Conservation (phyloP, 352 stramenopile species). For the Phytophthora brassicae region DNA sequence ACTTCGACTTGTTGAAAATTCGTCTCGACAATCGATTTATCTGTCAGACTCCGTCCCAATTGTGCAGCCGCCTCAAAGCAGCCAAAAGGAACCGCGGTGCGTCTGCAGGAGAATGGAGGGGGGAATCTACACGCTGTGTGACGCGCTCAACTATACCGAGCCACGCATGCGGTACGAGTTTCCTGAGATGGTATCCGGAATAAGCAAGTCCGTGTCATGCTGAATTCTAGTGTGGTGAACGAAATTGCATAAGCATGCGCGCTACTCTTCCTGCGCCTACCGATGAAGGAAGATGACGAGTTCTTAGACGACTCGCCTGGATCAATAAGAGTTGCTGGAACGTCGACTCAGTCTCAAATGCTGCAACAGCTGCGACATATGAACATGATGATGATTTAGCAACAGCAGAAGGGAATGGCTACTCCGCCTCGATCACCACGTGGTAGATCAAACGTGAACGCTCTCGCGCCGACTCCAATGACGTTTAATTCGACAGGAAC, state of each 20-base stretch:
- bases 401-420: too few relatives aligned
- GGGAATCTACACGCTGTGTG: neutral
- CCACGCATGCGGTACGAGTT: constrained; percentile 10
- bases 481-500: too few relatives aligned
- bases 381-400: too few relatives aligned
- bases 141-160: constrained; percentile 1
- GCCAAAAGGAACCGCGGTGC: neutral
- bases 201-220: neutral
- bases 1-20: neutral
- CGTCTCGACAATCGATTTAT: constrained; percentile 5
- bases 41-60: neutral
- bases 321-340: too few relatives aligned
- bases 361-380: too few relatives aligned
- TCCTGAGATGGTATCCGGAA: neutral
- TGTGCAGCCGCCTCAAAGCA: neutral
- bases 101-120: constrained; percentile 6
- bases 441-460: too few relatives aligned
- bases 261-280: too few relatives aligned
- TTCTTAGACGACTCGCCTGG: too few relatives aligned
- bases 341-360: too few relatives aligned
- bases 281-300: constrained; percentile 4
- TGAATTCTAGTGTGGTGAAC: neutral
- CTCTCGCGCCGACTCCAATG: too few relatives aligned
- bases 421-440: too few relatives aligned
- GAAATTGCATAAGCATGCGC: neutral